Conservation (phyloP, 2,329 filamentous ascomycete genomes). For the Neopestalotiopsis rosae region DNA sequence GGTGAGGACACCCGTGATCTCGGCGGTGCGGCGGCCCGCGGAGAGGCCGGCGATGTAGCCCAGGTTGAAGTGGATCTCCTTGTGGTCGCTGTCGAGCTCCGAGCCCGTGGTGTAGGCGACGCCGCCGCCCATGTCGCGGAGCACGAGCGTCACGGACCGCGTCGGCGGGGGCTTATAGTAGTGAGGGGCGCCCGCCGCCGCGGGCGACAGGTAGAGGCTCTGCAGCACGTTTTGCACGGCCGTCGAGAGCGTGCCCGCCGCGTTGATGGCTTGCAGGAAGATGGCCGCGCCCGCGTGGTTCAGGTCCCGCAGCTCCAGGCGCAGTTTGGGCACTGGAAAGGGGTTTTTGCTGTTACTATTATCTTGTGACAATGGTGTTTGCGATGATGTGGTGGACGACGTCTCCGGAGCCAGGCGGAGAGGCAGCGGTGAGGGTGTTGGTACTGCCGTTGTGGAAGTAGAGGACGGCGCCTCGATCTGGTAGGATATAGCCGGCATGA, state of each 20-base stretch:
- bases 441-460: conserved; percentile 15
- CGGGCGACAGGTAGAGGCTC: conserved; percentile 70
- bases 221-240: conserved; percentile 73
- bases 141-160: conserved; percentile 82
- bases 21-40: conserved; percentile 50
- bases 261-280: conserved; percentile 72
- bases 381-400: background rate
- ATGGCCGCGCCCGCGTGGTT: conserved; percentile 63
- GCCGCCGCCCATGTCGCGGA: conserved; percentile 76
- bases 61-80: conserved; percentile 89
- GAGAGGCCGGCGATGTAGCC: conserved; percentile 68
- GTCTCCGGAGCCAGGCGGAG: conserved; percentile 8
- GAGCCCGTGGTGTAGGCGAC: conserved; percentile 88
- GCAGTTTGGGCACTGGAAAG: conserved; percentile 59
- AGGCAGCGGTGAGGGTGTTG: conserved; percentile 27
- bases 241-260: conserved; percentile 63
- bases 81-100: conserved; percentile 83
- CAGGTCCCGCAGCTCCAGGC: conserved; percentile 64
- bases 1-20: conserved; percentile 83
- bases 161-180: conserved; percentile 59
- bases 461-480: conserved; percentile 24
- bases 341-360: background rate
- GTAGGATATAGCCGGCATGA: conserved; percentile 38
- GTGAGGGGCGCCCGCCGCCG: background rate
- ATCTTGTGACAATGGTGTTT: too few relatives aligned